These are phyloP conservation scores for Neurospora discreta DNA, from an alignment of 495 filamentous ascomycete genomes.

Conservation along the genomic window DNA sequence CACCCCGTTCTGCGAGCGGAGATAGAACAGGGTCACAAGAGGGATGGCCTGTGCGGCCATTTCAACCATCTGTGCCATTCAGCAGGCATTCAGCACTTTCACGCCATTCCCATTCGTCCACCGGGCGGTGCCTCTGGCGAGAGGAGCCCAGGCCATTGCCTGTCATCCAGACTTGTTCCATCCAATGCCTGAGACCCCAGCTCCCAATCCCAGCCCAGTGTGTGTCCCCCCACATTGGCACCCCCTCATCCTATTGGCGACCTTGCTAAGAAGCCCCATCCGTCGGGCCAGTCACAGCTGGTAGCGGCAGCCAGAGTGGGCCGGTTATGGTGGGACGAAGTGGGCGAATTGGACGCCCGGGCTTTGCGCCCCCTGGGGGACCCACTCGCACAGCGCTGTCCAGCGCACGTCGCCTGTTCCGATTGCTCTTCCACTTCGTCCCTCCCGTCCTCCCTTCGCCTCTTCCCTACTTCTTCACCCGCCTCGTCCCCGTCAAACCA, in stretches of 20 bases:
- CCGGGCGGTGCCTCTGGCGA: neutral
- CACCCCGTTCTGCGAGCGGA: constrained; percentile 19
- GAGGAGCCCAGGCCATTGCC: constrained; percentile 9
- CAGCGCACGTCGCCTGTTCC: constrained; percentile 28
- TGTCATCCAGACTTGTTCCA: constrained; percentile 21
- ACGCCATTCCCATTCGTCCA: neutral
- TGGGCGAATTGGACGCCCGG: neutral
- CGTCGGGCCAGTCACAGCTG: neutral
- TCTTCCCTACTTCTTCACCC: constrained; percentile 22
- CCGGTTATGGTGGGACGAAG: neutral
- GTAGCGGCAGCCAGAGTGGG: neutral
- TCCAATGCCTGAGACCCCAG: constrained; percentile 9
- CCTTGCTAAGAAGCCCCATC: neutral
- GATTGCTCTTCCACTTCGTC: constrained; percentile 19
- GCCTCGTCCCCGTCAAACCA: constrained; percentile 18
- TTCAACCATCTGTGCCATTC: neutral
- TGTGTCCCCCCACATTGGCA: neutral
- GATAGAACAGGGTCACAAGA: neutral
- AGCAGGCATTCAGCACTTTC: neutral
- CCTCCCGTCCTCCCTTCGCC: constrained; percentile 25
- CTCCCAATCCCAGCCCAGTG: constrained; percentile 13
- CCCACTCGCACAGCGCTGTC: constrained; percentile 15
- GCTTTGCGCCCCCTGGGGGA: neutral
- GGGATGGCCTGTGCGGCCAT: constrained; percentile 16
- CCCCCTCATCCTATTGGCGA: neutral